These are phyloP conservation scores for Heterococcus sp. DNA, from an alignment of 108 stramenopile genomes.

Conservation along the genomic window DNA sequence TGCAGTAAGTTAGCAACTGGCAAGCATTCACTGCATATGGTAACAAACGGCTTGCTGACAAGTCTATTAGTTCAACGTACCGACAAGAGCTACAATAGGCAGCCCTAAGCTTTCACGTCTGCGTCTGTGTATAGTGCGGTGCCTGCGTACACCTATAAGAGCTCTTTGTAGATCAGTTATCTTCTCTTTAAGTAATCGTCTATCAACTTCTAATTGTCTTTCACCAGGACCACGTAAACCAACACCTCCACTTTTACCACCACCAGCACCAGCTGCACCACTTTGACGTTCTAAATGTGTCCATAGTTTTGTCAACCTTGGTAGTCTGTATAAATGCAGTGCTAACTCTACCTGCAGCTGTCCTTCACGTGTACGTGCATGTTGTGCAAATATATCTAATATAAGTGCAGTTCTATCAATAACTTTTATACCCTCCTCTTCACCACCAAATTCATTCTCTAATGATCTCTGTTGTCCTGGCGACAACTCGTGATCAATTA, in stretches of 20 bases:
- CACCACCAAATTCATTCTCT: conserved; percentile 40
- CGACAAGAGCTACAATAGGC: conserved; percentile 54
- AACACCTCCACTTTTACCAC: conserved; percentile 68
- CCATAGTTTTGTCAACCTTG: conserved; percentile 91
- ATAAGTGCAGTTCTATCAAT: conserved; percentile 95
- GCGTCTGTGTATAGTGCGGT: conserved; percentile 77
- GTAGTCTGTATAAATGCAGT: conserved; percentile 84
- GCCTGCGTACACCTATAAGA: conserved; percentile 81
- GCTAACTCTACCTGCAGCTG: conserved; percentile 90
- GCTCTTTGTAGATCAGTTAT: conserved; percentile 82
- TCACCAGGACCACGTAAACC: conserved; percentile 90
- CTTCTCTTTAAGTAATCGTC: conserved; percentile 80
- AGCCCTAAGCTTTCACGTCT: conserved; percentile 63
- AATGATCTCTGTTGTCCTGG: conserved; percentile 83
- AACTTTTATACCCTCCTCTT: conserved; percentile 51
- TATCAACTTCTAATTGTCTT: conserved; percentile 87
- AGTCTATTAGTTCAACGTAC: too few relatives aligned
- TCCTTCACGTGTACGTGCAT: conserved; percentile 87
- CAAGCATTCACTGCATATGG: too few relatives aligned
- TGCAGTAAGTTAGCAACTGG: too few relatives aligned
- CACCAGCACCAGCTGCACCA: neutral
- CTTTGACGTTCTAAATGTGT: conserved; percentile 84
- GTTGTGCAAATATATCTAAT: conserved; percentile 91
- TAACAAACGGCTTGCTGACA: too few relatives aligned
- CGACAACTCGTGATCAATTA: conserved; percentile 89